Evolutionary conservation across 306 rosid genomes (phyloP).

Genomic region (Spatholobus suberectus): DNA sequence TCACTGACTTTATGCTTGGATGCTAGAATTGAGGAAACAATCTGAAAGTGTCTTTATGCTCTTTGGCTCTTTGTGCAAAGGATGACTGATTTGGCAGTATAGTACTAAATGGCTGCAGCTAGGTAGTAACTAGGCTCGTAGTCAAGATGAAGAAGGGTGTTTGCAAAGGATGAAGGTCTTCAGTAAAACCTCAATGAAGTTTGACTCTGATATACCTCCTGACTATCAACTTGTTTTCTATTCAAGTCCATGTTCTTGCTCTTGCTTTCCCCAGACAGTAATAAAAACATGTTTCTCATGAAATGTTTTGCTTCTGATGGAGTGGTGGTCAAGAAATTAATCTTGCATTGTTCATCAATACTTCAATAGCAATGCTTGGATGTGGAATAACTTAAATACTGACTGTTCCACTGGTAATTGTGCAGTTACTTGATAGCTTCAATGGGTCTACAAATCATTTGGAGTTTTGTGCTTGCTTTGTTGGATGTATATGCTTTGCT

Average conservation of each 20-base stretch:
- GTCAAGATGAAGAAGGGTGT: neutral
- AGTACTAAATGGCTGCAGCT: conserved; percentile 1
- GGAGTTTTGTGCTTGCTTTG: conserved; percentile 77
- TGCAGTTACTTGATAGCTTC: conserved; percentile 85
- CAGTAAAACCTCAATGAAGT: neutral
- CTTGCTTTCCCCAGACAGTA: neutral
- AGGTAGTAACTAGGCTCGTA: neutral
- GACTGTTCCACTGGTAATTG: conserved; percentile 24
- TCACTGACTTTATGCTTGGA: neutral
- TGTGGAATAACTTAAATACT: neutral
- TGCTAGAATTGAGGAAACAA: conserved; percentile 12
- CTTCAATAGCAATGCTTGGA: neutral
- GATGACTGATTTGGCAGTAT: neutral
- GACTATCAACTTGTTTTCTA: neutral
- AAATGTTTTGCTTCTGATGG: conserved; percentile 13
- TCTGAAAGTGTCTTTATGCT: neutral
- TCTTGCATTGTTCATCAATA: neutral
- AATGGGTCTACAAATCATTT: conserved; percentile 82
- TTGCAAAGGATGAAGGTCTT: neutral
- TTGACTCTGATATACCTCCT: neutral
- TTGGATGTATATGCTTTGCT: conserved; percentile 73
- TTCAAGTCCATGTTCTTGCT: neutral
- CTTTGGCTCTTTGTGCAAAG: conserved; percentile 4
- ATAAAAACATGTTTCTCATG: neutral
- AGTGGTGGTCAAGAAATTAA: neutral